Evolutionary conservation across 495 filamentous ascomycete species (phyloP).

Genomic region (Emericellopsis terricola): DNA sequence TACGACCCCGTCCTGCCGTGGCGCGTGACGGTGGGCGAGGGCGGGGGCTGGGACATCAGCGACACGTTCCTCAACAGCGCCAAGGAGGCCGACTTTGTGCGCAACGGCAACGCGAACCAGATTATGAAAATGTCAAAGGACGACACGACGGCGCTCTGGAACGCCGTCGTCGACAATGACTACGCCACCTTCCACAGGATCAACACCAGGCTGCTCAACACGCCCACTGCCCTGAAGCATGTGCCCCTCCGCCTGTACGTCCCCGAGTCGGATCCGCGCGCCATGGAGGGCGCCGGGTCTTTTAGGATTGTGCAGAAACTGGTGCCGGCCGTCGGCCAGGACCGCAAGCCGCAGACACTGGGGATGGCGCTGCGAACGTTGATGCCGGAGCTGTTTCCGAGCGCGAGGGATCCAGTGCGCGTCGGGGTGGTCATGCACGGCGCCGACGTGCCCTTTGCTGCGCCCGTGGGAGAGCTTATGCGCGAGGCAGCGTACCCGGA

Average conservation of each 20-base stretch:
- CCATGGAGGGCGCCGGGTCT: conserved; percentile 11
- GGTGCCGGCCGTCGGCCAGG: conserved; percentile 27
- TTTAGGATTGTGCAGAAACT: conserved; percentile 56
- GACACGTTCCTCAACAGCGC: conserved; percentile 89
- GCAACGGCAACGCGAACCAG: conserved; percentile 77
- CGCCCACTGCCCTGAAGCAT: conserved; percentile 55
- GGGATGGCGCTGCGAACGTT: conserved; percentile 62
- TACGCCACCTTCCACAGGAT: conserved; percentile 53
- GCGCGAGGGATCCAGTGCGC: conserved; percentile 65
- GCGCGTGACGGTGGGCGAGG: conserved; percentile 44
- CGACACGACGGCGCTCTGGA: conserved; percentile 76
- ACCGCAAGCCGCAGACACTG: conserved; percentile 25
- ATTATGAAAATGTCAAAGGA: conserved; percentile 88
- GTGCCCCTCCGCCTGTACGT: conserved; percentile 80
- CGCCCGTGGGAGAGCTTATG: conserved; percentile 73
- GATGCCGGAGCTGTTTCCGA: conserved; percentile 75
- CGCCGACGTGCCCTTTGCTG: conserved; percentile 61
- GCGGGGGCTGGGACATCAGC: conserved; percentile 51
- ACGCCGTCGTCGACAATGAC: conserved; percentile 63
- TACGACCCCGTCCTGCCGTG: conserved; percentile 52
- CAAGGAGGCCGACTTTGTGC: conserved; percentile 88
- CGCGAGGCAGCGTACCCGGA: conserved; percentile 71
- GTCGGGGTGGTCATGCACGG: conserved; percentile 88
- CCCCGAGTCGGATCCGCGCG: conserved; percentile 23
- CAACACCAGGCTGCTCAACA: conserved; percentile 60